These are phyloP conservation scores for Diaporthe citri DNA, from an alignment of 2,329 filamentous ascomycete genomes.

Conservation along the genomic window DNA sequence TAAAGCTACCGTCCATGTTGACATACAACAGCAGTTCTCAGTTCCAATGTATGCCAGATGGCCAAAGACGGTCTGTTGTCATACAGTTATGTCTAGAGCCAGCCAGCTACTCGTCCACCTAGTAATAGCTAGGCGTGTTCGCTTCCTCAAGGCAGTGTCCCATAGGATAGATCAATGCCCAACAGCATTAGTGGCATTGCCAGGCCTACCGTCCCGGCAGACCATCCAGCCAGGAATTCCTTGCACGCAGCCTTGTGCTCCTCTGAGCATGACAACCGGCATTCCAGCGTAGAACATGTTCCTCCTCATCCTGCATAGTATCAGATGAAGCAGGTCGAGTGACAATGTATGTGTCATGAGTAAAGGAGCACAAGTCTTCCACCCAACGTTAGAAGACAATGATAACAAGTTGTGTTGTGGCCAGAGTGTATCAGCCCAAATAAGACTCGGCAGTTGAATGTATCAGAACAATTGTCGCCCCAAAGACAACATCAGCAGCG, in stretches of 20 bases:
- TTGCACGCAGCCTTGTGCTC: background rate
- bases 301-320: background rate
- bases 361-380: background rate
- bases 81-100: background rate
- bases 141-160: background rate
- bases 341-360: background rate
- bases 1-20: background rate
- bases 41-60: background rate
- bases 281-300: background rate
- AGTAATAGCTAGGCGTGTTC: background rate
- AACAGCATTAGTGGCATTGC: background rate
- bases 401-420: background rate
- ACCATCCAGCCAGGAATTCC: background rate
- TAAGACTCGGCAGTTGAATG: background rate
- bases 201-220: background rate
- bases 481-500: background rate
- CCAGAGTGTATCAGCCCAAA: slow-evolving; percentile 9
- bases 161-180: background rate
- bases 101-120: background rate
- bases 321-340: background rate
- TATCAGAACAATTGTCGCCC: slow-evolving; percentile 12
- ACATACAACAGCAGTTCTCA: background rate
- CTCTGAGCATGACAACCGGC: too few species aligned
- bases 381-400: background rate
- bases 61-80: background rate